phyloP scores from a whole-genome alignment of 441 rosid genomes.

The Capsella rubella region DNA sequence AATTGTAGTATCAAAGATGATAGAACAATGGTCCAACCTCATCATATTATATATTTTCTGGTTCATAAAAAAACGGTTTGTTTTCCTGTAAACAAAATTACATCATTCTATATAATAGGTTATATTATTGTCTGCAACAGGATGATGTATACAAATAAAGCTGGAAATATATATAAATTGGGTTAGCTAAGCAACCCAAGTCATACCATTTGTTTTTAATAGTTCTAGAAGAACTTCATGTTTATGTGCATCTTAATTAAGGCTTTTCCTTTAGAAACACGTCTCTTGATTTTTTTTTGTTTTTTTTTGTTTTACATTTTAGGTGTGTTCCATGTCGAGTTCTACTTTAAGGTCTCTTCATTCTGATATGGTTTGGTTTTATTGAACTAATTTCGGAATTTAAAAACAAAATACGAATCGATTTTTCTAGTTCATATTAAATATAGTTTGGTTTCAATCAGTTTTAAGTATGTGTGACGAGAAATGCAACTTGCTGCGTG shows the following conservation, averaged over 20 bases:
- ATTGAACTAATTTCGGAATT: background rate
- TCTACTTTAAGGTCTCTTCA: constrained; percentile 2
- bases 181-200: background rate
- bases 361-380: background rate
- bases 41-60: background rate
- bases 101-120: background rate
- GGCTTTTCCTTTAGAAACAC: background rate
- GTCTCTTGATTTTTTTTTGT: background rate
- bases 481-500: constrained; percentile 40
- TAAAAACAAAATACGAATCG: background rate
- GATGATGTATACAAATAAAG: constrained; percentile 18
- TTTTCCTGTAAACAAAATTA: background rate
- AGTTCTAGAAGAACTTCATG: constrained; percentile 25
- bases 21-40: background rate
- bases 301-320: background rate
- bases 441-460: background rate
- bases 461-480: constrained; percentile 2
- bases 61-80: background rate
- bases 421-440: background rate
- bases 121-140: background rate
- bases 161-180: background rate
- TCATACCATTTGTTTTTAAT: background rate
- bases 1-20: background rate
- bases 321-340: constrained; percentile 19
- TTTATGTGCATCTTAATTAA: background rate